Base-by-base conservation (phyloP, 495 filamentous ascomycete genomes). In the Friedmanniomyces simplex region DNA sequence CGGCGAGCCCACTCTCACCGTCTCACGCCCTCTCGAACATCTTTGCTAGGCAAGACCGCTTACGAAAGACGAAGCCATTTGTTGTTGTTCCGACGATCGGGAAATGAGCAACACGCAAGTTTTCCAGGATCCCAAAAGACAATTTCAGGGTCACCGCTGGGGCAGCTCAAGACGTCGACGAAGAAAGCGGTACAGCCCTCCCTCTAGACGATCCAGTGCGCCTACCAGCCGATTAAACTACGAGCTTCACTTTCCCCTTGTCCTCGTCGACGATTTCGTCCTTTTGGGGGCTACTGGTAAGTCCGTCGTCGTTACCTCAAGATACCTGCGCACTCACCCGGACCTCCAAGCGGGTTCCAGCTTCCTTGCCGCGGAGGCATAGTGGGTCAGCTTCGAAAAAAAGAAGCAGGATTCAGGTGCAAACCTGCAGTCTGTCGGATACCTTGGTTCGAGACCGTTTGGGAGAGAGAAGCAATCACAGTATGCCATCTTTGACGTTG, bases 231-330 rank as follows among this genome's bases (percentile, higher is more conserved):
- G 7, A 6, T 47, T 21, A 47, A 10, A 50, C 47, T 8, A 30
- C 22, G 4, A 50, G 18, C 47, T 18, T 24, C 20, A 58, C 41
- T 45, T 61, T 61, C 36, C 62, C 24, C 59, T 58, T 22, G 36
- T 62, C 55, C n/a, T 55, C 28, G 32, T 57, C 45, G 10, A 64
- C 37, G 39, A 64, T 61, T 52, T 54, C 30, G 2, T 61, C 54
- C 50, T 54, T 53, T 47, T 45, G n/a, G 43, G 46, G 13, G 24
- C 25, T 30, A 22, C 25, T 50, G n/a, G n/a, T n/a, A n/a, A n/a
- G n/a, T n/a, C n/a, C n/a, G n/a, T n/a, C n/a, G n/a, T n/a, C n/a
- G n/a, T n/a, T n/a, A n/a, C n/a, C n/a, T n/a, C n/a, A n/a, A n/a
- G n/a, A n/a, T n/a, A n/a, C n/a, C n/a, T n/a, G n/a, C n/a, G n/a